Percentiles rank a stretch among this genome's conserved stretches.
Evolutionary conservation across 345 rosid genomes (phyloP).

Genomic region (Excoecaria cochinchinensis): DNA sequence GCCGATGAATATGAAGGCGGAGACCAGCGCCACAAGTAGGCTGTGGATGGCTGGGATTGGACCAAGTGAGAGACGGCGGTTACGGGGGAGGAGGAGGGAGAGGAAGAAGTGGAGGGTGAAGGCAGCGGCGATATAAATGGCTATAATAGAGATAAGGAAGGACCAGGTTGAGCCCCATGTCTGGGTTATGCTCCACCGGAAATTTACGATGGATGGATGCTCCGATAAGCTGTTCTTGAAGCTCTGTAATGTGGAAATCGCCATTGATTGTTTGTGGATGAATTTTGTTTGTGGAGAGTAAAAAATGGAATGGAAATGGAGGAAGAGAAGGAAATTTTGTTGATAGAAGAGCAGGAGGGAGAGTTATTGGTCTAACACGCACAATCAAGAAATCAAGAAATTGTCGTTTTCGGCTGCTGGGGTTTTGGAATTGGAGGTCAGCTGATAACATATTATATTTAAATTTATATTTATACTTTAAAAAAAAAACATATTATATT

Average conservation of each 20-base stretch:
- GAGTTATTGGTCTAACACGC: no score
- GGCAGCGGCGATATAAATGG: constrained; percentile 44
- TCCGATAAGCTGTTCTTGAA: constrained; percentile 35
- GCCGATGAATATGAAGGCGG: constrained; percentile 21
- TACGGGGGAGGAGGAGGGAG: constrained; percentile 22
- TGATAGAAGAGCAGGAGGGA: no score
- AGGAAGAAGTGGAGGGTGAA: constrained; percentile 19
- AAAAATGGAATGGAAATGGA: no score
- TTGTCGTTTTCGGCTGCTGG: no score
- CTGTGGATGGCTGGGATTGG: constrained; percentile 29
- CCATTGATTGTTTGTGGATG: background rate
- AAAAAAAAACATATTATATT: no score
- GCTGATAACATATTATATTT: no score
- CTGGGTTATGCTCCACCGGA: constrained; percentile 85
- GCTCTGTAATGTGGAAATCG: background rate
- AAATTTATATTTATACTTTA: no score
- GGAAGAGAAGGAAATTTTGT: no score
- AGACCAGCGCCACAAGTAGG: constrained; percentile 13
- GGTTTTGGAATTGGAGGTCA: no score
- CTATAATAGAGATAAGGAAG: constrained; percentile 62
- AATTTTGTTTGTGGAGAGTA: no score
- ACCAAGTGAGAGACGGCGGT: constrained; percentile 18
- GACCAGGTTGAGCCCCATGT: constrained; percentile 91
- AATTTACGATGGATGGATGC: constrained; percentile 68
- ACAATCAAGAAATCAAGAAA: no score